Conservation (phyloP, 2,329 filamentous ascomycete genomes). For the Colletotrichum sp. region DNA sequence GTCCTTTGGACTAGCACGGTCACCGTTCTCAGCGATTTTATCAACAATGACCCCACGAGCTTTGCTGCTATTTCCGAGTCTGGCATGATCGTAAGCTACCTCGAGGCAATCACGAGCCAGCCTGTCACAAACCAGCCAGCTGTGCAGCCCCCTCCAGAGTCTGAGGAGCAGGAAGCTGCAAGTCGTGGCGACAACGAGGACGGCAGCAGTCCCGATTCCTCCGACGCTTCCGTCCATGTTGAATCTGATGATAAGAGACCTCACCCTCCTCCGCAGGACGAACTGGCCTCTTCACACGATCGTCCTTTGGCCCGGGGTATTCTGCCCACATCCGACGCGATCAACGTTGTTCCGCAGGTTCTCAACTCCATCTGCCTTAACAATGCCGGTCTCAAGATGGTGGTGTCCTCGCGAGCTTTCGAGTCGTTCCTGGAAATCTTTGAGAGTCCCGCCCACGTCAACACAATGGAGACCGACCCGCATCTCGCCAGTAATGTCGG, state of each 20-base stretch:
- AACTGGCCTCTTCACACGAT: constrained; percentile 35
- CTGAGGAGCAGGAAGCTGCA: constrained; percentile 25
- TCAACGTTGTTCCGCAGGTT: constrained; percentile 83
- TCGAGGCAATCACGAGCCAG: constrained; percentile 77
- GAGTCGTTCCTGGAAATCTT: constrained; percentile 96
- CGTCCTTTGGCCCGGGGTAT: constrained; percentile 71
- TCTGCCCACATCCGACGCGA: constrained; percentile 85
- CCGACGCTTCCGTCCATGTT: constrained; percentile 41
- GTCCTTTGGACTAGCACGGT: constrained; percentile 96
- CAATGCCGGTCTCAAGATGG: constrained; percentile 83
- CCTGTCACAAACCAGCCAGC: constrained; percentile 40
- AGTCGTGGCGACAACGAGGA: constrained; percentile 30
- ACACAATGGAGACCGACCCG: constrained; percentile 77
- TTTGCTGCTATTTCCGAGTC: constrained; percentile 96
- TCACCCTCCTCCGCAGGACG: constrained; percentile 58
- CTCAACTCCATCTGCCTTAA: constrained; percentile 96
- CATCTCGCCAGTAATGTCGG: constrained; percentile 76
- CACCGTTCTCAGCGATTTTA: constrained; percentile 91
- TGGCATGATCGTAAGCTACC: constrained; percentile 83
- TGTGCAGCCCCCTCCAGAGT: constrained; percentile 28
- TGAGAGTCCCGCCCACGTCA: constrained; percentile 87
- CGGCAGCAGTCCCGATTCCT: constrained; percentile 41
- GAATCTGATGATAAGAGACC: constrained; percentile 47
- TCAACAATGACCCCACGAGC: constrained; percentile 98
- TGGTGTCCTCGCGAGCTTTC: constrained; percentile 81